Evolutionary conservation across 2,329 filamentous ascomycete genomes (phyloP).

Genomic region (Fusarium sp.): DNA sequence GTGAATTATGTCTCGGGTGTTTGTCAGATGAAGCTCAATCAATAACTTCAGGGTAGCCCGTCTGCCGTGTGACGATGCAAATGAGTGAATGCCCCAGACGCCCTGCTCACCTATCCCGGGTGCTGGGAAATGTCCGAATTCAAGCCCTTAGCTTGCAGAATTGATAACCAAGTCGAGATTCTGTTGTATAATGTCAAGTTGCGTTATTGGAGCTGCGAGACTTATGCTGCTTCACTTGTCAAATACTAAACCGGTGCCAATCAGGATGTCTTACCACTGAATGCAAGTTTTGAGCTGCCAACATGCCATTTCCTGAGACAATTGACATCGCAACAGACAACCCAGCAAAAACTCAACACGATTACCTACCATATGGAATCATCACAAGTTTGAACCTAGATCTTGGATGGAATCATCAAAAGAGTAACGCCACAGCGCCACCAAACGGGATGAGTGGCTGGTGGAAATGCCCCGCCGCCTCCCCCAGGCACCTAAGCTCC

Average conservation of each 20-base stretch:
- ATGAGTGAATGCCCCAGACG: background rate
- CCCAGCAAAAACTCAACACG: rapidly evolving
- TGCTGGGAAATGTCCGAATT: rapidly evolving
- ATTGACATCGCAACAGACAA: background rate
- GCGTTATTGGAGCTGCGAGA: background rate
- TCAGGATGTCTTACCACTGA: rapidly evolving
- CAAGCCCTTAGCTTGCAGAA: background rate
- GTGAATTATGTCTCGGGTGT: background rate
- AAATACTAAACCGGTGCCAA: rapidly evolving
- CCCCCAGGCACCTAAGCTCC: constrained; percentile 23
- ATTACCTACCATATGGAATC: background rate
- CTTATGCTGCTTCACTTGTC: rapidly evolving
- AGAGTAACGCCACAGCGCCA: constrained; percentile 4
- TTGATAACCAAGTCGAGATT: rapidly evolving
- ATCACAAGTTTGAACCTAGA: background rate
- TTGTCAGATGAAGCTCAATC: background rate
- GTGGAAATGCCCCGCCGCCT: constrained; percentile 14
- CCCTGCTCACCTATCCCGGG: too few species aligned
- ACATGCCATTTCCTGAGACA: rapidly evolving
- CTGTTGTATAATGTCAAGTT: background rate
- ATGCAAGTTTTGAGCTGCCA: too few species aligned
- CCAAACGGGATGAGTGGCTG: background rate
- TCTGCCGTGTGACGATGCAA: background rate
- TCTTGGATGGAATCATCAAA: background rate
- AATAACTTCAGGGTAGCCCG: background rate